A percentile compares a stretch with the other conserved stretches of the same genome.
phyloP scores from a whole-genome alignment of 139 green algal species.

The Pseudopediastrum boryanum region DNA sequence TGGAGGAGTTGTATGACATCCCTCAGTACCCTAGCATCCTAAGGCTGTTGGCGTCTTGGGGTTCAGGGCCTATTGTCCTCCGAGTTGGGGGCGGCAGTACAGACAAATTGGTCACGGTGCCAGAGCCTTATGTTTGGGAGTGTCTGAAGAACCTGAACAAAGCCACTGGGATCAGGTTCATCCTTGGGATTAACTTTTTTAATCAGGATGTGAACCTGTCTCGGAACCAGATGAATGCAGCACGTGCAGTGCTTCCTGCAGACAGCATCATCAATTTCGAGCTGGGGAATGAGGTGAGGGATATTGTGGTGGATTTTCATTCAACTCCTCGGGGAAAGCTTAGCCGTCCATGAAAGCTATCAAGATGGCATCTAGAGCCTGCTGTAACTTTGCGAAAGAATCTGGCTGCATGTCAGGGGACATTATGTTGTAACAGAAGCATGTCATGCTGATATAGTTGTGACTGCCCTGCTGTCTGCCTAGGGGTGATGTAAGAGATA shows the following conservation, averaged over 20 bases:
- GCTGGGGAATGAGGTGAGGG: slow-evolving; percentile 38
- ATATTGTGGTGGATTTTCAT: too few species aligned
- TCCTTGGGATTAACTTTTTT: slow-evolving; percentile 27
- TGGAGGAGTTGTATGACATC: slow-evolving; percentile 26
- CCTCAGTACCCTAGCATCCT: slow-evolving; percentile 26
- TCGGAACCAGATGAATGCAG: not conserved
- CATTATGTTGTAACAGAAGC: not conserved
- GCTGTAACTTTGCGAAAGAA: too few species aligned
- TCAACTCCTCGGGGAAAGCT: too few species aligned
- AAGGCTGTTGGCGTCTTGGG: slow-evolving; percentile 6
- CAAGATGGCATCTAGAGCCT: too few species aligned
- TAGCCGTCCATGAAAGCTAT: too few species aligned
- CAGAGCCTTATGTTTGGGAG: slow-evolving; percentile 10
- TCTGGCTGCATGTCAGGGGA: too few species aligned
- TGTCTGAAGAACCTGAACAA: slow-evolving; percentile 8
- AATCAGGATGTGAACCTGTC: not conserved
- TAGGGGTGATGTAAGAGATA: too few species aligned
- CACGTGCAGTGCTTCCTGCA: not conserved
- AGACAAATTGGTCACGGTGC: slow-evolving; percentile 14
- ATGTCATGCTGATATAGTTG: too few species aligned
- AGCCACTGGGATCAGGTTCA: slow-evolving; percentile 20
- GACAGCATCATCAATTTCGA: slow-evolving; percentile 14
- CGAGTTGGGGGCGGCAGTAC: slow-evolving; percentile 38
- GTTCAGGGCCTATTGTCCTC: slow-evolving; percentile 15
- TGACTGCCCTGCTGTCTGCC: too few species aligned